A percentile compares a stretch with the other conserved stretches of the same genome.
phyloP scores from a whole-genome alignment of 2,329 filamentous ascomycete species.

The Fusarium algeriense region DNA sequence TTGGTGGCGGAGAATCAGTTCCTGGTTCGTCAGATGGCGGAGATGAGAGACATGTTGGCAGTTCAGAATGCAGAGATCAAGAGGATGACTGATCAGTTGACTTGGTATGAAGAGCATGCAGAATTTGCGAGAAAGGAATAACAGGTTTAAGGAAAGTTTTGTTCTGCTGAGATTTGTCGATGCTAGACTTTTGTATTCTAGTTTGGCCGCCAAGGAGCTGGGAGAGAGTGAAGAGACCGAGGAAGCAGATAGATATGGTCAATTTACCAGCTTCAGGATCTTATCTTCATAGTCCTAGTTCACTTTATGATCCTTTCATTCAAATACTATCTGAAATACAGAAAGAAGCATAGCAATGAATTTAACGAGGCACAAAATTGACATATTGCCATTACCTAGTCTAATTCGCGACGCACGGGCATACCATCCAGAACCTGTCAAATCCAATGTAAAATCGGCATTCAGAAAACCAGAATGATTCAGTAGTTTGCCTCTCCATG shows the following conservation, averaged over 20 bases:
- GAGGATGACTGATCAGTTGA: conserved; percentile 30
- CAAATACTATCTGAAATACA: too few relatives aligned
- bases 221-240: background rate
- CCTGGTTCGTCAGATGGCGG: conserved; percentile 40
- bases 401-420: background rate
- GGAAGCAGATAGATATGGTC: background rate
- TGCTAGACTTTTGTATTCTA: background rate
- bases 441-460: too few relatives aligned
- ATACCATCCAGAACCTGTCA: background rate
- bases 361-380: background rate
- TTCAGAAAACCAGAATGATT: background rate
- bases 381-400: background rate
- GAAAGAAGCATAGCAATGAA: too few relatives aligned
- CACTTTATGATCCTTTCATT: background rate
- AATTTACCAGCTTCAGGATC: background rate
- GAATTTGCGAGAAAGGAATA: background rate
- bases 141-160: background rate
- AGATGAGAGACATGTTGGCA: conserved; percentile 37
- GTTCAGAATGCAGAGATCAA: conserved; percentile 39
- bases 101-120: conserved; percentile 33
- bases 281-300: background rate
- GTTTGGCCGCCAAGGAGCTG: background rate
- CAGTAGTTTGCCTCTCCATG: background rate
- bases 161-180: background rate
- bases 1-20: conserved; percentile 31